These are phyloP conservation scores for Xerocomus brunneocitrinus DNA, from an alignment of 768 basidiomycete genomes.

Conservation along the genomic window DNA sequence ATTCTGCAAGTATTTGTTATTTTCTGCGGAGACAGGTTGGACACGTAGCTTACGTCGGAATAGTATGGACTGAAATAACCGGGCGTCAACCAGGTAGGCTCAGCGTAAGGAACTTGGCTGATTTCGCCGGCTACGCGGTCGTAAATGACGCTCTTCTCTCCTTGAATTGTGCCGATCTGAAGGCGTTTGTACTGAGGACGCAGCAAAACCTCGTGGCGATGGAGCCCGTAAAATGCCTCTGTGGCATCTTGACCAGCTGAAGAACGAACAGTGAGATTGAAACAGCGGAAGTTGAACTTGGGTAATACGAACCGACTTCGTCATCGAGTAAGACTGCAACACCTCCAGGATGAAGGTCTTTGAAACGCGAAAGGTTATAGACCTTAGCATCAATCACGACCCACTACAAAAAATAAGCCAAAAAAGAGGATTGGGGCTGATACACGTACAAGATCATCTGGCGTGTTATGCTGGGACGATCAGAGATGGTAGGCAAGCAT, in stretches of 20 bases:
- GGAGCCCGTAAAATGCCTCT: slow-evolving; percentile 83
- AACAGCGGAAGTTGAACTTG: background rate
- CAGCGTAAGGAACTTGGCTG: slow-evolving; percentile 80
- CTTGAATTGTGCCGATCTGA: slow-evolving; percentile 68
- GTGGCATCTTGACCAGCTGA: slow-evolving; percentile 84
- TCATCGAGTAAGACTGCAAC: slow-evolving; percentile 68
- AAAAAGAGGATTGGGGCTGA: background rate
- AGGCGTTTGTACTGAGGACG: slow-evolving; percentile 72
- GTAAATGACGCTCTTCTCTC: slow-evolving; percentile 52
- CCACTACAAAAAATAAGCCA: slow-evolving; percentile 48
- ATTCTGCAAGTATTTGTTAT: slow-evolving; percentile 31
- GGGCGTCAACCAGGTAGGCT: slow-evolving; percentile 74
- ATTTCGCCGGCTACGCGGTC: slow-evolving; percentile 50
- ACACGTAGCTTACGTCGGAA: slow-evolving; percentile 45
- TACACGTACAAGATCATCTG: slow-evolving; percentile 62
- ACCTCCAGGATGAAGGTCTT: slow-evolving; percentile 81
- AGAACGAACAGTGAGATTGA: background rate
- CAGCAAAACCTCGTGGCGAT: slow-evolving; percentile 77
- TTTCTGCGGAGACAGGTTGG: background rate
- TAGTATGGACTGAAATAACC: slow-evolving; percentile 73
- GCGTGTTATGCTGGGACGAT: slow-evolving; percentile 59
- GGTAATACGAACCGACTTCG: slow-evolving; percentile 59
- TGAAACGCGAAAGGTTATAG: slow-evolving; percentile 78
- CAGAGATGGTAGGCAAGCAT: background rate
- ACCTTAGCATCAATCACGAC: slow-evolving; percentile 81